Evolutionary conservation across 257 asterid species (phyloP), one percentile per base, ranked within the genome.

Genomic region (Cruciata laevipes): DNA sequence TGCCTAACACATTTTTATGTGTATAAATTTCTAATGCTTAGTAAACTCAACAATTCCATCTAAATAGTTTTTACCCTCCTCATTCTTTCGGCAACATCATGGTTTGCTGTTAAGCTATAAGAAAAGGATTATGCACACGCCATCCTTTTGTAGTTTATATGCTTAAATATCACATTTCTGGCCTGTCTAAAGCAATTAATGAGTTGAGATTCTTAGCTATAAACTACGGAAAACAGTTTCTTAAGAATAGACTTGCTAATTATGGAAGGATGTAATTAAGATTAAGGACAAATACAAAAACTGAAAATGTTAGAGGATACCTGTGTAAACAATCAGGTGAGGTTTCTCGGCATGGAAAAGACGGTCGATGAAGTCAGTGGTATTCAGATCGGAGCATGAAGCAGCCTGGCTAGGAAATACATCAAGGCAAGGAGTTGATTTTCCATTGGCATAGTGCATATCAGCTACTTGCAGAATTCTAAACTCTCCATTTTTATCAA

Each of bases 401-500:
- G 83, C 7, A 72, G 75, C 69, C 79, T 92, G 96, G 37, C 40
- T 35, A 1, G 96, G 96, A 20, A 81, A 74, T 25, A 92, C 91
- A 65, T 92, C 89, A 71, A 64, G 61, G 82, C 98, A 92, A 7
- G 80, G 84, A 17, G 98, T 89, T 0, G 20, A 69, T 67, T 80
- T 78, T 18, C 98, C 98, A 77, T 86, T 69, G 67, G 81, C 98
- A 53, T 35, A 89, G 77, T 92, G 98, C 97, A 92, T 92, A 66
- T 92, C 98, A 25, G 98, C 97, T 63, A 92, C 96, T 75, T 92
- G 98, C 31, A 92, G 79, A 71, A 92, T 87, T 83, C 83, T 84
- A 66, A 92, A 89, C 63, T 87, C 92, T 6, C 97, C 97, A 58
- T 71, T 84, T 59, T 67, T 73, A 74, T 82, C 82, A 75, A 92